phyloP scores from a whole-genome alignment of 2,329 filamentous ascomycete genomes.

The Aspergillus texensis region DNA sequence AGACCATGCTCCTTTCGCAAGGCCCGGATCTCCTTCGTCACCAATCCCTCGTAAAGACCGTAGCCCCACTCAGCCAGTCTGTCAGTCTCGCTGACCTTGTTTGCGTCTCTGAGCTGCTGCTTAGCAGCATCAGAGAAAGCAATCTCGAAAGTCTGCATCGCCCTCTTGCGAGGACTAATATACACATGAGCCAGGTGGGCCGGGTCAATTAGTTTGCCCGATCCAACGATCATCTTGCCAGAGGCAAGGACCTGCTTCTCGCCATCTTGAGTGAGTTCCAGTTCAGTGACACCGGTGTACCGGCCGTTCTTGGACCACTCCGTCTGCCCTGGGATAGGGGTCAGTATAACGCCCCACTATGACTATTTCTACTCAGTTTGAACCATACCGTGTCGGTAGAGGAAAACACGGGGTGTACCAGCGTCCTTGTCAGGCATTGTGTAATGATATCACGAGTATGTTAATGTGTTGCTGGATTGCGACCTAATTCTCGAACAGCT shows the following conservation, averaged over 20 bases:
- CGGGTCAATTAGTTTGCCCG: slow-evolving; percentile 56
- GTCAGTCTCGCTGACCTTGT: slow-evolving; percentile 53
- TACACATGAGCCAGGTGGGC: slow-evolving; percentile 51
- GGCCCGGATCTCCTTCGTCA: slow-evolving; percentile 53
- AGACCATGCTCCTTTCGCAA: slow-evolving; percentile 51
- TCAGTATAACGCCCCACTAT: not conserved
- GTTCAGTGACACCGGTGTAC: slow-evolving; percentile 51
- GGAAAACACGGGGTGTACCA: slow-evolving; percentile 37
- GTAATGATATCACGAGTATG: not conserved
- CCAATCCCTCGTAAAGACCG: slow-evolving; percentile 63
- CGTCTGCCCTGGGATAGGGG: slow-evolving; percentile 35
- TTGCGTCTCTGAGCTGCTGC: slow-evolving; percentile 20
- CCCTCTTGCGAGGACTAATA: slow-evolving; percentile 54
- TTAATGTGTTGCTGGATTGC: not conserved
- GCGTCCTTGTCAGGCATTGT: slow-evolving; percentile 43
- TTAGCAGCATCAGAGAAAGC: slow-evolving; percentile 39
- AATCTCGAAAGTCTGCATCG: slow-evolving; percentile 53
- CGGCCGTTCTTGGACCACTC: slow-evolving; percentile 53
- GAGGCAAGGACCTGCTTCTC: slow-evolving; percentile 50
- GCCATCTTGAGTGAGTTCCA: slow-evolving; percentile 46
- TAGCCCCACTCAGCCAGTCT: slow-evolving; percentile 64
- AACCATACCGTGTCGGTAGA: slow-evolving; percentile 41
- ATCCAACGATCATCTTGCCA: slow-evolving; percentile 51
- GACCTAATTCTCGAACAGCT: not conserved
- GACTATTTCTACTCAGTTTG: not conserved